Conservation (phyloP, 2,329 filamentous ascomycete species). For the Albophoma yamanashiensis region DNA sequence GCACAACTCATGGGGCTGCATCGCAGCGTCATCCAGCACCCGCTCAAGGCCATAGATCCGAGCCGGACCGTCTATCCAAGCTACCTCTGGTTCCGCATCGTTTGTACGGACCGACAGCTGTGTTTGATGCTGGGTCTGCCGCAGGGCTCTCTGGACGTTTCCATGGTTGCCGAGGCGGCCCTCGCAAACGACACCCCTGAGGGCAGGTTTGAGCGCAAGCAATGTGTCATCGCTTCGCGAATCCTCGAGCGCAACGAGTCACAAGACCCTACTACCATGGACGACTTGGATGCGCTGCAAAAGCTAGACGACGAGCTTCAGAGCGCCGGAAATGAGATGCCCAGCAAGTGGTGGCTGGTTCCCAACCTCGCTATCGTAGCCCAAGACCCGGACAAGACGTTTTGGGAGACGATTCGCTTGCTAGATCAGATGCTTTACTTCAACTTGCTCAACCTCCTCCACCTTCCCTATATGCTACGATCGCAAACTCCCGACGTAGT, state of each 20-base stretch:
- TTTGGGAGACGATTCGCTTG: slow-evolving; percentile 16
- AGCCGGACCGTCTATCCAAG: slow-evolving; percentile 3
- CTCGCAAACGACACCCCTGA: slow-evolving; percentile 13
- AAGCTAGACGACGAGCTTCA: slow-evolving; percentile 18
- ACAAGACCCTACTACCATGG: background rate
- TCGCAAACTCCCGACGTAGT: background rate
- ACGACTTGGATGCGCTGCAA: background rate
- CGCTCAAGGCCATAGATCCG: background rate
- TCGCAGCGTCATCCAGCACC: background rate
- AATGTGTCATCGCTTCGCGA: background rate
- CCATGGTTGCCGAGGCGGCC: slow-evolving; percentile 8
- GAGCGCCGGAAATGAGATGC: slow-evolving; percentile 17
- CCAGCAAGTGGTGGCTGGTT: slow-evolving; percentile 23
- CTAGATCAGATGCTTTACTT: slow-evolving; percentile 24
- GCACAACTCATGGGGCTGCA: slow-evolving; percentile 15
- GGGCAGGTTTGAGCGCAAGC: slow-evolving; percentile 15
- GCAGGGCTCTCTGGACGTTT: slow-evolving; percentile 12
- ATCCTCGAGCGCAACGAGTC: slow-evolving; percentile 15
- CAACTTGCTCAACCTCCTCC: slow-evolving; percentile 25
- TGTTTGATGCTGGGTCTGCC: slow-evolving; percentile 29
- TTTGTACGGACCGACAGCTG: slow-evolving; percentile 24
- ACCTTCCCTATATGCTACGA: slow-evolving; percentile 27
- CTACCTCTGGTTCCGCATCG: slow-evolving; percentile 25
- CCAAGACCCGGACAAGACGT: slow-evolving; percentile 7
- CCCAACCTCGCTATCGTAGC: slow-evolving; percentile 13